Evolutionary conservation across 106 monocot genomes (phyloP), one percentile per base, ranked within the genome.

Genomic region (Platanthera zijinensis): DNA sequence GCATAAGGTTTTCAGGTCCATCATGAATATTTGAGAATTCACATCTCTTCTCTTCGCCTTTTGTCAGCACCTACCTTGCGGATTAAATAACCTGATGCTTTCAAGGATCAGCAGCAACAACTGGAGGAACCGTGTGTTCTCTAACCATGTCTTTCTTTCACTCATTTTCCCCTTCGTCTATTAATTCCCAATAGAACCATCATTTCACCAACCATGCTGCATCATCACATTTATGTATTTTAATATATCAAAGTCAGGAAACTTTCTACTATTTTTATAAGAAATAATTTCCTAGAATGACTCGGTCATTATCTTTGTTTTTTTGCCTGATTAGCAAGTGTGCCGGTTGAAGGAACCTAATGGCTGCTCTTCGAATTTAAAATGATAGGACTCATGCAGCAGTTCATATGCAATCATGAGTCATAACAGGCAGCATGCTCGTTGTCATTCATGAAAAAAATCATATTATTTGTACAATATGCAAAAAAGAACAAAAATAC

Each of bases 401-500:
- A 67, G 12, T 39, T 39, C 21, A 12, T 30, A 39, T 67, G 18
- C 67, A 67, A 5, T 39, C 10, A 67, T 22, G 13, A 47, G 13
- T 48, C 48, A 70, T 10, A 48, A 52, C 32, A 74, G 13, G 17
- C 19, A 28, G 13, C 13, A 52, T 19, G 19, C 51, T 21, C 39
- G 39, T 32, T 32, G 32, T 3, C 52, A 52, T 74, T 51, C 15
- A 72, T 5, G 13, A 52, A 51, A 52, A 74, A 30, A 32, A 30
- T 32, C 32, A 66, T 32, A 66, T 30, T 66, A 39, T 28, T 0
- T 5, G 7, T 51, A 28, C 9, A 19, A 72, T 72, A 51, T 50
- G 51, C 51, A 50, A 76, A 48, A 39, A 54, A 62, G 46, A 39
- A 39, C 3, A 72, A 73, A 72, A 68, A 80, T 77, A 84, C 87